These are phyloP conservation scores for Pulveroboletus sp. DNA, from an alignment of 768 basidiomycete species.

Conservation along the genomic window DNA sequence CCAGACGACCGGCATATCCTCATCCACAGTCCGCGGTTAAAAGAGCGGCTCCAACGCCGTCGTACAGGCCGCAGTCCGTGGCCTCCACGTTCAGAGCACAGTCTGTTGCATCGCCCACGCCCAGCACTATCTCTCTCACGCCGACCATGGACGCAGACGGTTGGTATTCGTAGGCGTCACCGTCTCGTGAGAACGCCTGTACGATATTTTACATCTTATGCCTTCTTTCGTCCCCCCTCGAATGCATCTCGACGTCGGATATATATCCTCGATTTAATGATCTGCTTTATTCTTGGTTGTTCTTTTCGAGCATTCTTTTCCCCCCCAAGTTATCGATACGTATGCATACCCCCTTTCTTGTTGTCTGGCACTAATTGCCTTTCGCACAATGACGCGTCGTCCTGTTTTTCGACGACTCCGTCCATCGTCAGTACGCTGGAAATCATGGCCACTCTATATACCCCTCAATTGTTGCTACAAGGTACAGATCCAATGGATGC, in stretches of 20 bases:
- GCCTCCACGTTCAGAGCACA: slow-evolving; percentile 46
- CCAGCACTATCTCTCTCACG: slow-evolving; percentile 67
- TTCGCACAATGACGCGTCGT: background rate
- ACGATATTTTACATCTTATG: no score
- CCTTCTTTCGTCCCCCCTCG: no score
- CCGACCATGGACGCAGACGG: slow-evolving; percentile 72
- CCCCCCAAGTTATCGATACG: background rate
- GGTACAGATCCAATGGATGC: slow-evolving; percentile 36
- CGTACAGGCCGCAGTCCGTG: slow-evolving; percentile 35
- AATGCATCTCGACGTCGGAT: slow-evolving; percentile 13
- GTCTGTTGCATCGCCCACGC: slow-evolving; percentile 63
- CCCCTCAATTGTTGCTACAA: slow-evolving; percentile 38
- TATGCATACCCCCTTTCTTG: slow-evolving; percentile 17
- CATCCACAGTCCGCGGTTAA: slow-evolving; percentile 11
- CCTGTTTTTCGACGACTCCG: slow-evolving; percentile 1
- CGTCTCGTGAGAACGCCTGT: slow-evolving; percentile 1
- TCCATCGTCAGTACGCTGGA: slow-evolving; percentile 14
- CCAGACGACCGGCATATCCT: slow-evolving; percentile 28
- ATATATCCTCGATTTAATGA: slow-evolving; percentile 25
- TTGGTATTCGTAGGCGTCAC: slow-evolving; percentile 61
- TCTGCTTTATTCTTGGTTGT: slow-evolving; percentile 1
- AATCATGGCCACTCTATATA: slow-evolving; percentile 31
- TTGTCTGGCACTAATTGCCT: slow-evolving; percentile 8
- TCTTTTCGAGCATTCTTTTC: background rate
- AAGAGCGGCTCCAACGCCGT: slow-evolving; percentile 20